These are phyloP conservation scores for Rhizoctonia solani DNA, from an alignment of 1,284 basidiomycete species.

Conservation along the genomic window DNA sequence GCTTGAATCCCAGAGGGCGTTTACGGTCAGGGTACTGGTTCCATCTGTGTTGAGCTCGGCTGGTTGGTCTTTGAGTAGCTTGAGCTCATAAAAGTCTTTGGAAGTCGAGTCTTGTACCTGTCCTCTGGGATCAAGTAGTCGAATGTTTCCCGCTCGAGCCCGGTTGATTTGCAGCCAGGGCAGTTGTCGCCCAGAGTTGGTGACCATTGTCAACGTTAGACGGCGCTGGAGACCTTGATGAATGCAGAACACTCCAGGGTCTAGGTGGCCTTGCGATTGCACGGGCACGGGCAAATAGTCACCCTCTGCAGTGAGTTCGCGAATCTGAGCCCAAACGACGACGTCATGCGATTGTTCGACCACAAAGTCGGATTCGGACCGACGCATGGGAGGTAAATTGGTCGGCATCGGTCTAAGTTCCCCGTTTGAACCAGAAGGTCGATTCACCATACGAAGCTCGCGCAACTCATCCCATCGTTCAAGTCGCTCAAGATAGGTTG, in stretches of 20 bases:
- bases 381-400: slow-evolving; percentile 73
- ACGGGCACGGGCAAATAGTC: slow-evolving; percentile 85
- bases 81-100: slow-evolving; percentile 68
- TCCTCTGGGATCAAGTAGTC: slow-evolving; percentile 84
- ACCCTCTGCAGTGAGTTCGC: slow-evolving; percentile 84
- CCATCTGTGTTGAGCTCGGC: slow-evolving; percentile 82
- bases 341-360: slow-evolving; percentile 88
- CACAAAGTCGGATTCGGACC: slow-evolving; percentile 92
- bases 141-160: slow-evolving; percentile 79
- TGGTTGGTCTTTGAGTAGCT: slow-evolving; percentile 70
- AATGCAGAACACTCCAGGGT: slow-evolving; percentile 85
- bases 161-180: slow-evolving; percentile 82
- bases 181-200: slow-evolving; percentile 87
- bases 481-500: slow-evolving; percentile 83
- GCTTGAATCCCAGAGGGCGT: slow-evolving; percentile 91
- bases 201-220: slow-evolving; percentile 74
- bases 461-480: slow-evolving; percentile 91
- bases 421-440: slow-evolving; percentile 13
- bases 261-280: slow-evolving; percentile 72
- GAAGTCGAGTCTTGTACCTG: slow-evolving; percentile 75
- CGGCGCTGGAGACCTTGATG: slow-evolving; percentile 93
- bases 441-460: slow-evolving; percentile 56
- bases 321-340: slow-evolving; percentile 81
- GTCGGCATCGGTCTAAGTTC: slow-evolving; percentile 42
- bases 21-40: slow-evolving; percentile 67